These are phyloP conservation scores for Ophiocytium majus DNA, from an alignment of 352 stramenopile species.

Conservation along the genomic window DNA sequence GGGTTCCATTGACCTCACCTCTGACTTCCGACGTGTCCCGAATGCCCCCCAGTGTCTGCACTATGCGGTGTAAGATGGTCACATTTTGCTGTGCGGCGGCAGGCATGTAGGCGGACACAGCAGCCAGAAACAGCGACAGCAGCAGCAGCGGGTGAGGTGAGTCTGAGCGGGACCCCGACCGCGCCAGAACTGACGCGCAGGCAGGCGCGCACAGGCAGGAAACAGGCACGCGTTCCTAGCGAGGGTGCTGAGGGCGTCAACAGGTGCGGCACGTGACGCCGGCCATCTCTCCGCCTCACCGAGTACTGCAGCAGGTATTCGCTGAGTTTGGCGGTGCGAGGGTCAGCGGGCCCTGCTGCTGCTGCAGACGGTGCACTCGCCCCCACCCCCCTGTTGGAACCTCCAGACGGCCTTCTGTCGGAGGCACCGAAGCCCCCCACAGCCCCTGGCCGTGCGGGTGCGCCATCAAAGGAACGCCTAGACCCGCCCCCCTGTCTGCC, in stretches of 20 bases:
- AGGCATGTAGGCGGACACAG: background rate
- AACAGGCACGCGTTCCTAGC: background rate
- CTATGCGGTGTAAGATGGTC: background rate
- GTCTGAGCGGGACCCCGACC: background rate
- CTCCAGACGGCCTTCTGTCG: too few relatives aligned
- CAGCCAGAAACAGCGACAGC: background rate
- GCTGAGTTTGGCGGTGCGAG: constrained; percentile 5
- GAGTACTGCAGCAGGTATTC: constrained; percentile 7
- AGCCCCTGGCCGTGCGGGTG: too few relatives aligned
- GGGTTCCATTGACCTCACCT: background rate
- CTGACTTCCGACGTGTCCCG: background rate
- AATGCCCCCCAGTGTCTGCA: background rate
- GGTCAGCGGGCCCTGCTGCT: background rate
- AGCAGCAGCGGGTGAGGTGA: background rate
- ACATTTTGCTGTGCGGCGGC: constrained; percentile 9
- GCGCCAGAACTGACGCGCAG: background rate
- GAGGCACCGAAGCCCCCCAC: background rate
- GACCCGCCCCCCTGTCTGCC: too few relatives aligned
- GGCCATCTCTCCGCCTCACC: background rate
- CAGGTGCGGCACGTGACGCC: background rate
- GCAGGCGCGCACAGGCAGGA: background rate
- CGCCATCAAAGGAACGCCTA: too few relatives aligned
- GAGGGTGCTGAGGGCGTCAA: background rate
- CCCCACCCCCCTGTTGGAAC: too few relatives aligned
- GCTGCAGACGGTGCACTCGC: too few relatives aligned